Evolutionary conservation across 352 stramenopile species (phyloP), one percentile per base, ranked within the genome.

Genomic region (Globisporangium nagaii): DNA sequence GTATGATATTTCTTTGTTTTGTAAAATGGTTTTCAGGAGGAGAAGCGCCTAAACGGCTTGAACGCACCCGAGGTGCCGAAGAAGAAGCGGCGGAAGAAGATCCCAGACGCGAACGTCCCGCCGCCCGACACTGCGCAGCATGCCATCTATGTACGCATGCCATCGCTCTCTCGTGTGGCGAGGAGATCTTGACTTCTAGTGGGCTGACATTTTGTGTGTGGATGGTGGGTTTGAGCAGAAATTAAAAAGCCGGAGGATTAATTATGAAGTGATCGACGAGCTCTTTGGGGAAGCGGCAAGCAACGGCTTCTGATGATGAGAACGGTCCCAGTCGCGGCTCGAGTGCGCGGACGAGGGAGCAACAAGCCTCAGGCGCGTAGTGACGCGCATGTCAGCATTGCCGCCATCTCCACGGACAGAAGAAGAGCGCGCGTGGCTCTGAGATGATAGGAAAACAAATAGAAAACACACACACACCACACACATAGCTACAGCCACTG

Each of bases 221-320:
- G n/a, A n/a, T 43, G 47, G 40, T 60, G 53, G n/a, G 62, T 20
- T 27, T 65, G 32, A n/a, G 48, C 66, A 90, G 84, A 91, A 90
- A 86, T 82, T 94, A 75, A 94, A 93, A 62, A 92, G 81, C 53
- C 76, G 82, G 68, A 72, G 83, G 63, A 94, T 94, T 66, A 94
- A 94, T 65, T 93, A 94, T 58, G 84, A 94, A 70, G 84, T 93
- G 44, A 90, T 94, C 63, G 75, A 91, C 56, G 82, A 94, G 68
- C 74, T 94, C 43, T 94, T 94, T 75, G 84, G 82, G 27, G 80
- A 94, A 63, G 79, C 79, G 24, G 79, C 79, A 42, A 90, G 67
- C 62, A 90, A 87, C 48, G 76, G 76, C 0, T 88, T 86, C 28
- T 90, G 63, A 75, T n/a, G n/a, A n/a, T n/a, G n/a, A n/a, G n/a